Base-by-base conservation (phyloP, 768 basidiomycete genomes). In the Trametes maxima region DNA sequence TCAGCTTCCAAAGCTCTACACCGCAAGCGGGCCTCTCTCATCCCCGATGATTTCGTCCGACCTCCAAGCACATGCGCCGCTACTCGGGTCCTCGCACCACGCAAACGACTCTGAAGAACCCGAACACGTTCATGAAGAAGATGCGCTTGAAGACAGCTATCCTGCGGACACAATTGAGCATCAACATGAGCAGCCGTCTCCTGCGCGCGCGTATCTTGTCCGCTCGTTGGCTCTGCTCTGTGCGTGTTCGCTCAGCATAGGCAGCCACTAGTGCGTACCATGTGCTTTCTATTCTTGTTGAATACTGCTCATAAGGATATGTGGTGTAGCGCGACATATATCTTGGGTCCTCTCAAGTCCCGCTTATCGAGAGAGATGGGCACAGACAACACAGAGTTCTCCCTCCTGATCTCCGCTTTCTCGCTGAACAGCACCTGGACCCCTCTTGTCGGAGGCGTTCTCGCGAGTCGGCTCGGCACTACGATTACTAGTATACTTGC, bases 281-380 rank as follows among this genome's bases (percentile, higher is more conserved):
- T 22, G 17, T 48, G 51, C 25, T 17, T 39, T 14, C 57, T 49
- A 46, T 19, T 4, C n/a, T 12, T 37, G 16, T 13, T 54, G 36
- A 24, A 17, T 51, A 33, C 57, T 54, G n/a, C 54, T 25, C 37
- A 47, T 39, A 3, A 8, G 28, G 8, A 8, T 33, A 6, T 36
- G 1, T 40, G 5, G 3, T 13, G 17, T 36, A 92, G 89, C 70
- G 88, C 86, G 16, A 81, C 82, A 2, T 87, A 93, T 67, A 84
- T 89, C 6, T 81, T 95, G 2, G 90, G 89, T 0, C 92, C 92
- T 11, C 76, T 94, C 59, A 93, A 94, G 74, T 87, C 85, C 44
- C 78, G 84, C 19, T 75, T 90, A 7, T 77, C 82, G 5, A 79
- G 85, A 44, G 89, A 93, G 67, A 78, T 92, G 49, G 86, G 87